Conservation (phyloP, 805 yeast species). For the Nadsonia fulvescens region DNA sequence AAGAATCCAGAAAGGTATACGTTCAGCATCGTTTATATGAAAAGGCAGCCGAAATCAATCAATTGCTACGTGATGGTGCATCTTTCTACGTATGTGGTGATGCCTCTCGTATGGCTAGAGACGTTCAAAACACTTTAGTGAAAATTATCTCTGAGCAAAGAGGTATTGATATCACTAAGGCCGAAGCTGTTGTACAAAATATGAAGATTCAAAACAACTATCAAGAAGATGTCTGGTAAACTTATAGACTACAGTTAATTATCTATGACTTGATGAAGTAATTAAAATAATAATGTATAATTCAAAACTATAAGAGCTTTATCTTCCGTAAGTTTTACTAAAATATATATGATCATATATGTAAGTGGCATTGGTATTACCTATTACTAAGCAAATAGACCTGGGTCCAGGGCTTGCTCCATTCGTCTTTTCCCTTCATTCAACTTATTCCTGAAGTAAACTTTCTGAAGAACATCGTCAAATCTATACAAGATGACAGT, state of each 20-base stretch:
- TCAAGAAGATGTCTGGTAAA: constrained; percentile 95
- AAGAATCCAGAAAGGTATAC: constrained; percentile 42
- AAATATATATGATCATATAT: too few species aligned
- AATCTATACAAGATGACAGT: too few species aligned
- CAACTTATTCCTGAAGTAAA: too few species aligned
- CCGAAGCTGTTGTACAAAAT: constrained; percentile 58
- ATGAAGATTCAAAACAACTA: constrained; percentile 72
- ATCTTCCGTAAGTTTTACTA: too few species aligned
- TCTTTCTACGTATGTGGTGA: constrained; percentile 94
- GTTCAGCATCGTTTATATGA: constrained; percentile 63
- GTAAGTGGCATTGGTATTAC: too few species aligned
- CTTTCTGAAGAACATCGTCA: too few species aligned
- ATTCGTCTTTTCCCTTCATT: too few species aligned
- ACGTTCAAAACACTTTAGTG: constrained; percentile 56
- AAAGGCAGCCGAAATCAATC: constrained; percentile 30
- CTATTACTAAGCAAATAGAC: too few species aligned
- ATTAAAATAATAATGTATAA: too few species aligned
- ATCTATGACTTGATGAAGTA: too few species aligned
- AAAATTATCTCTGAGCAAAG: constrained; percentile 46
- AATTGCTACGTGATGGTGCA: constrained; percentile 50
- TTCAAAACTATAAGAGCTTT: too few species aligned
- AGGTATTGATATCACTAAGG: constrained; percentile 45
- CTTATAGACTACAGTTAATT: constrained; percentile 1
- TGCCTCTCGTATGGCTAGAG: constrained; percentile 90
- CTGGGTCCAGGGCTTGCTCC: too few species aligned